These are phyloP conservation scores for Myxozyma mucilagina DNA, from an alignment of 805 yeast genomes.

Conservation along the genomic window DNA sequence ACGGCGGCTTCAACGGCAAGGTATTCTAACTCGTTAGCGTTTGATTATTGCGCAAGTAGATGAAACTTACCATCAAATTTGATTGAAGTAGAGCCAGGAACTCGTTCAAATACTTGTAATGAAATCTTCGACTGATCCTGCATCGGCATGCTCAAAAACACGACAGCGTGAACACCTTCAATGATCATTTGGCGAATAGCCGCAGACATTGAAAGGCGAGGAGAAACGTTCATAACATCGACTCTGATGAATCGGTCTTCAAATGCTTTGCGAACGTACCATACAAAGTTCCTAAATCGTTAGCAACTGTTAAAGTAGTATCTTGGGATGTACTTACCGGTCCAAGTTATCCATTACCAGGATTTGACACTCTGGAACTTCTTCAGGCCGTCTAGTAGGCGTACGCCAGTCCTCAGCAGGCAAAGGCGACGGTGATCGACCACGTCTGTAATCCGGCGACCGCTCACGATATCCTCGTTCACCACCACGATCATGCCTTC, in stretches of 20 bases:
- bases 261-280: conserved; percentile 46
- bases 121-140: conserved; percentile 51
- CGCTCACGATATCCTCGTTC: conserved; percentile 22
- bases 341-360: conserved; percentile 52
- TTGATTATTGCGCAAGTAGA: background rate
- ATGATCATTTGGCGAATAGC: conserved; percentile 74
- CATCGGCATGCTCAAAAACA: conserved; percentile 57
- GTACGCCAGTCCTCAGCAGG: conserved; percentile 24
- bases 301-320: background rate
- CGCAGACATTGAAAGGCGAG: conserved; percentile 48
- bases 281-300: conserved; percentile 42
- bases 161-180: conserved; percentile 71
- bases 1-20: conserved; percentile 64
- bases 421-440: conserved; percentile 23
- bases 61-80: conserved; percentile 57
- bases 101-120: conserved; percentile 67
- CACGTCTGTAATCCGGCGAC: conserved; percentile 15
- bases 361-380: conserved; percentile 49
- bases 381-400: conserved; percentile 39
- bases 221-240: conserved; percentile 48
- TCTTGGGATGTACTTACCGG: conserved; percentile 12
- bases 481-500: conserved; percentile 8
- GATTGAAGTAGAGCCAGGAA: conserved; percentile 65
- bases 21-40: conserved; percentile 46
- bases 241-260: conserved; percentile 45